Base-by-base conservation (phyloP, 2,329 filamentous ascomycete species). In the Penicillium capsulatum region DNA sequence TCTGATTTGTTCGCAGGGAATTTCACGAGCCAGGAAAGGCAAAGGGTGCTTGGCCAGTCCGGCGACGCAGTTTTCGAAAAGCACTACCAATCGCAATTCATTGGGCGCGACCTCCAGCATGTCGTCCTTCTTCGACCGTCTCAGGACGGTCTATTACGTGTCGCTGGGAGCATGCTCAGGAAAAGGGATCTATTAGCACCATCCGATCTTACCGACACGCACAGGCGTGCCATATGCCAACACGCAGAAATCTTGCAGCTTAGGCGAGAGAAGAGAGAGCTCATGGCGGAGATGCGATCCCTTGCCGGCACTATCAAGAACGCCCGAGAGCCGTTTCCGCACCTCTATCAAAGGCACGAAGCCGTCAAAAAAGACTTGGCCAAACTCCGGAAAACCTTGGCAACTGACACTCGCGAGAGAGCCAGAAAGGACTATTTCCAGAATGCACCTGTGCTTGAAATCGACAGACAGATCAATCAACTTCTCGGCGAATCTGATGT, bases 71-170 rank as follows among this genome's bases (percentile, higher is more conserved):
- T 57, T 30, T 57, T 59, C 41, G 36, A 60, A 51, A 59, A 42
- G 29, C 33, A 59, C 33, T 58, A 60, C 28, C 36, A 60, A 40
- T 54, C 40, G 35, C 24, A 59, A 27, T 60, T 57, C 34, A 55
- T 59, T 37, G 9, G 19, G 11, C 40, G 49, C 13, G 47, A 59
- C 45, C 52, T 58, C 30, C 32, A 60, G 27, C 15, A 57, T 55
- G 35, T 59, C 7, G 46, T 59, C 26, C 55, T 59, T 38, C 54
- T 60, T 41, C 40, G 38, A 38, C 51, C 44, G 3, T 31, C 54
- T 35, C 27, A 60, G 44, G 51, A 60, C 31, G 46, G 45, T 43
- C 32, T 60, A 4, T 8, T 58, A 13, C 40, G 40, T 7, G 17
- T 46, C 24, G 45, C 50, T 38, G 38, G 48, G 14, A 57, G 50